Evolutionary conservation across 1,139 yeast species (phyloP), one percentile per base, ranked within the genome.

Genomic region (Candida sanyaensis): DNA sequence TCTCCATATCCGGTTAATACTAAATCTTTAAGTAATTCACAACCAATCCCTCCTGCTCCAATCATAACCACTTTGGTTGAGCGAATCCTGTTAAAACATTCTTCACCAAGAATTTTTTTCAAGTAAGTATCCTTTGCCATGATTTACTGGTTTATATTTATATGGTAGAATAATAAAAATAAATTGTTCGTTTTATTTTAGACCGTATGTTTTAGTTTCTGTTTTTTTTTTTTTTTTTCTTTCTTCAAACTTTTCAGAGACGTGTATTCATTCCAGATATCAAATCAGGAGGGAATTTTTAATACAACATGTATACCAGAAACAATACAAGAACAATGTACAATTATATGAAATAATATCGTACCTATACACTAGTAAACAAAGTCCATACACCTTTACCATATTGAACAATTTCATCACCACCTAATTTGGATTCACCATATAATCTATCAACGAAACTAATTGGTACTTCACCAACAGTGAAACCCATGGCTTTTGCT

Each of bases 41-140:
- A 95, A 4, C 99, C 99, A 55, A 95, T 92, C n/a, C 99, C 99
- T 28, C 99, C 99, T 1, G 99, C 97, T 4, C 99, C 99, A 0
- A 95, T 97, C 72, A 95, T 75, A 42, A 95, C 72, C 21, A 93
- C 91, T 52, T 78, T 84, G n/a, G 87, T 61, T 43, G 52, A 48
- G 29, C 71, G 68, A 23, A 81, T 55, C 36, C 66, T 54, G 0
- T 52, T 44, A 50, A 63, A 67, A 12, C 68, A 55, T 7, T 66
- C 71, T 0, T 61, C 63, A 2, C 85, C 85, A 41, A 80, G 69
- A 8, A 80, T 69, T 49, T 67, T 66, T 51, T 59, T 66, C 46
- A 79, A 64, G 51, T 76, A 74, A 2, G 77, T 69, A 54, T 80
- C 80, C 53, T 66, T 72, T 1, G 68, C 64, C 75, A 70, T 70